Evolutionary conservation across 495 filamentous ascomycete genomes (phyloP), one percentile per base, ranked within the genome.

Genomic region (Rhypophila decipiens): DNA sequence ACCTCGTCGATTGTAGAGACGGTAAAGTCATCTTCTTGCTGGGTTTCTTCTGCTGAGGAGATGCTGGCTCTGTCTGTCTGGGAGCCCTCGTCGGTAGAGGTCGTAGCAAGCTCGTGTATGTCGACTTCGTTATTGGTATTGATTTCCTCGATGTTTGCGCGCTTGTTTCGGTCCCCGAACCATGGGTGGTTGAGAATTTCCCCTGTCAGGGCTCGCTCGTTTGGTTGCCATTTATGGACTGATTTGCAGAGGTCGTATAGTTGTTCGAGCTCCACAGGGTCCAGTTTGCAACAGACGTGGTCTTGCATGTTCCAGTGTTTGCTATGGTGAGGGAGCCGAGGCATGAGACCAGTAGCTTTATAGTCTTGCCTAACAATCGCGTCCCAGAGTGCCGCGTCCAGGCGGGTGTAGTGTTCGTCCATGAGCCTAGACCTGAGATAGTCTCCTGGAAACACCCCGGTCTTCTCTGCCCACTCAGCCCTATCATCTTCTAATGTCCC

Each of bases 221-320:
- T 49, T 12, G 56, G 59, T 2, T 41, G 40, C 37, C 60, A 54
- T 27, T 36, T 41, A 10, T 53, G 63, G 41, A 60, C 57, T 0
- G 24, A 17, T 24, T 23, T 36, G 12, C 64, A 11, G 3, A 66
- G 49, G 29, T 59, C 53, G 2, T 45, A 52, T 0, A 64, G 23
- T 4, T 56, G 20, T 2, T 53, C n/a, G 2, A 57, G 45, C 11
- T 63, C 63, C 3, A 44, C 50, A 24, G 24, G 42, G 0, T 46
- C 12, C 47, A 56, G 44, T 7, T 12, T 23, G 12, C 49, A 27
- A n/a, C n/a, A n/a, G 9, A 41, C 23, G 23, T 45, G 12, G 12
- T n/a, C 3, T 9, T 58, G 17, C 7, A 29, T 31, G 5, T 35
- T 34, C 4, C n/a, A 19, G 17, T 23, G 37, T 1, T 22, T 37